phyloP scores from a whole-genome alignment of 345 rosid genomes.

The Gossypioides kirkii region DNA sequence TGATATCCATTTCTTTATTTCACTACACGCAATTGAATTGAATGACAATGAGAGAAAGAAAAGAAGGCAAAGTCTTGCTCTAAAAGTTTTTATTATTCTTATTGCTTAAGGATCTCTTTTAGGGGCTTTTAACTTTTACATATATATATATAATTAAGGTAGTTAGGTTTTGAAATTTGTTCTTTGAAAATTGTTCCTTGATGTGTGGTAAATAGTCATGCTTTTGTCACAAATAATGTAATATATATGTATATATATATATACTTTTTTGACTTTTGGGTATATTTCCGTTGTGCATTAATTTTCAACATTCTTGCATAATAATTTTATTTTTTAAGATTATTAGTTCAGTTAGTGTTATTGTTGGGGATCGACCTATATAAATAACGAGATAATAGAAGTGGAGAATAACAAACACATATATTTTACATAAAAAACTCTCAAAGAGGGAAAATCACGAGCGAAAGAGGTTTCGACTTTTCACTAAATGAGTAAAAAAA shows the following conservation, averaged over 20 bases:
- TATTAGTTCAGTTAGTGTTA: no score
- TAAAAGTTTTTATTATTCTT: slow-evolving; percentile 7
- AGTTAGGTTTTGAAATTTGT: slow-evolving; percentile 6
- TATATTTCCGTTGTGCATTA: neutral
- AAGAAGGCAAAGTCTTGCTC: neutral
- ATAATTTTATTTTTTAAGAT: neutral
- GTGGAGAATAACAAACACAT: no score
- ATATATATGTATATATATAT: no score
- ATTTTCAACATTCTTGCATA: neutral
- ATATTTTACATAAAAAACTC: no score
- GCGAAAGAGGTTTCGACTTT: no score
- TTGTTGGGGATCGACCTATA: no score
- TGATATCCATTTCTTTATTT: neutral
- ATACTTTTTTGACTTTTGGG: no score
- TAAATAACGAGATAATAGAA: no score
- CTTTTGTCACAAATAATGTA: neutral
- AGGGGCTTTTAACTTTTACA: neutral
- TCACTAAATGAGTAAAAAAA: no score
- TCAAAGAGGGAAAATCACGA: no score
- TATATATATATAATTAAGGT: neutral
- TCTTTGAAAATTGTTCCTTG: neutral
- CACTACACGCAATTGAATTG: slow-evolving; percentile 2
- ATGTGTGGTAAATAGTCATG: neutral
- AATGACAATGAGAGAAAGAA: neutral
- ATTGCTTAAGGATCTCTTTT: slow-evolving; percentile 6